Percentiles rank a stretch among this genome's conserved stretches.
phyloP scores from a whole-genome alignment of 2,329 filamentous ascomycete genomes.

The Ascochyta koolunga region DNA sequence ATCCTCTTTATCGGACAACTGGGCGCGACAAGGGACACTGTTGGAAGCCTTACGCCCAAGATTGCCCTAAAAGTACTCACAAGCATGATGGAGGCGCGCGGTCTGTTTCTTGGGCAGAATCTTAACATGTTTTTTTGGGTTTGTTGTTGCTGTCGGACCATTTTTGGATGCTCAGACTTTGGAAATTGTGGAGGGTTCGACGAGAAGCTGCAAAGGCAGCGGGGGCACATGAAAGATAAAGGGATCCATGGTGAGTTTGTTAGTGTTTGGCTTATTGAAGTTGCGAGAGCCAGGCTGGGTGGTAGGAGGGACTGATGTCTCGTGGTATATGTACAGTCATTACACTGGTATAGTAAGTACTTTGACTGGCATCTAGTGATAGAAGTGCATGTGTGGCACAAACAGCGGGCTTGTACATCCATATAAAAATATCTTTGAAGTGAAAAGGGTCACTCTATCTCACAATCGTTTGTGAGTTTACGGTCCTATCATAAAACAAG shows the following conservation, averaged over 20 bases:
- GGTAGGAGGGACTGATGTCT: no score
- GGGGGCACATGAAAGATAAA: no score
- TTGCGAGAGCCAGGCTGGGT: not conserved
- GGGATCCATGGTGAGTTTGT: no score
- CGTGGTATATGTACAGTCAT: no score
- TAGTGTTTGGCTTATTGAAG: not conserved
- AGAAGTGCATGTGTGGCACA: no score
- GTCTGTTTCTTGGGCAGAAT: not conserved
- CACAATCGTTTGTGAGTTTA: no score
- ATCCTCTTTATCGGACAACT: constrained; percentile 6
- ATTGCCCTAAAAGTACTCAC: constrained; percentile 2
- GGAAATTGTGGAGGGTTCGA: not conserved
- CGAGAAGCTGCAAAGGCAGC: not conserved
- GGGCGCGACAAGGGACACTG: not conserved
- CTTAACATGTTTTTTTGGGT: constrained; percentile 5
- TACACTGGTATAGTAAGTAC: no score
- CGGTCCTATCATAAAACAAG: no score
- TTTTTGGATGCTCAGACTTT: not conserved
- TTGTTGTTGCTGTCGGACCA: constrained; percentile 4
- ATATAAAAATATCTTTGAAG: no score
- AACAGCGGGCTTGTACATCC: no score
- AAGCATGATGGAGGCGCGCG: not conserved
- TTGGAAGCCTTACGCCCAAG: not conserved
- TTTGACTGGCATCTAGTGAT: no score
- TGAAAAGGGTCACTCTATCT: not conserved